Evolutionary conservation across 176 grass and related monocot genomes (phyloP).

Genomic region (Poa annua): DNA sequence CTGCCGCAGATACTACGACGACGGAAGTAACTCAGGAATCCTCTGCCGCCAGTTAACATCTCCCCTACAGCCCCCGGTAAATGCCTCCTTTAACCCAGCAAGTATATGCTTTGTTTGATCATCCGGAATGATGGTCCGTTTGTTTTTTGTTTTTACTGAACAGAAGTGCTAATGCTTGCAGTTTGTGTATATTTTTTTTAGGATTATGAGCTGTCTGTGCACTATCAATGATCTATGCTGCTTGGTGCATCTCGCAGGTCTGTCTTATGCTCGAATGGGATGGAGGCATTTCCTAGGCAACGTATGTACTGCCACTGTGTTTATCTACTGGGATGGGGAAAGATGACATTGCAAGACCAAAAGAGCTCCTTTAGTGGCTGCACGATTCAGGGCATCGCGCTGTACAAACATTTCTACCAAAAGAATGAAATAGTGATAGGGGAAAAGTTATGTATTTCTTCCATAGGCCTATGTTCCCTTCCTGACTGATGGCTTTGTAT

Average conservation of each 20-base stretch:
- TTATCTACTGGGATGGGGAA: background rate
- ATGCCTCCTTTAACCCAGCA: background rate
- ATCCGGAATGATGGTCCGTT: background rate
- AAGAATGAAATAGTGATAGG: background rate
- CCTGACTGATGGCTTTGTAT: background rate
- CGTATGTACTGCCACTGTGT: background rate
- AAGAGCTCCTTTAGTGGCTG: background rate
- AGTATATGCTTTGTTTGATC: background rate
- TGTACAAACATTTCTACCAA: background rate
- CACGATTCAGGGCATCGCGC: background rate
- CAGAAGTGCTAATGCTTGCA: background rate
- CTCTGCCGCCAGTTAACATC: conserved; percentile 44
- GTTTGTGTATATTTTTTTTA: background rate
- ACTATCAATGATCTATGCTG: background rate
- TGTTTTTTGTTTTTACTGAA: background rate
- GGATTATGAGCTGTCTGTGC: background rate
- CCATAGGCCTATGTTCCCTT: background rate
- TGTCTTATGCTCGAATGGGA: background rate
- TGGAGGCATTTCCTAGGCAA: background rate
- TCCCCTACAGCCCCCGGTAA: background rate
- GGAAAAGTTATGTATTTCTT: background rate
- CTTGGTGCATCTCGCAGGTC: background rate
- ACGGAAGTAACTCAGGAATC: conserved; percentile 75
- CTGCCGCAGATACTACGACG: conserved; percentile 51
- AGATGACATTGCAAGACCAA: background rate